Percentiles rank a stretch among this genome's conserved stretches.
Evolutionary conservation across 768 basidiomycete genomes (phyloP).

Genomic region (Paxillus involutus): DNA sequence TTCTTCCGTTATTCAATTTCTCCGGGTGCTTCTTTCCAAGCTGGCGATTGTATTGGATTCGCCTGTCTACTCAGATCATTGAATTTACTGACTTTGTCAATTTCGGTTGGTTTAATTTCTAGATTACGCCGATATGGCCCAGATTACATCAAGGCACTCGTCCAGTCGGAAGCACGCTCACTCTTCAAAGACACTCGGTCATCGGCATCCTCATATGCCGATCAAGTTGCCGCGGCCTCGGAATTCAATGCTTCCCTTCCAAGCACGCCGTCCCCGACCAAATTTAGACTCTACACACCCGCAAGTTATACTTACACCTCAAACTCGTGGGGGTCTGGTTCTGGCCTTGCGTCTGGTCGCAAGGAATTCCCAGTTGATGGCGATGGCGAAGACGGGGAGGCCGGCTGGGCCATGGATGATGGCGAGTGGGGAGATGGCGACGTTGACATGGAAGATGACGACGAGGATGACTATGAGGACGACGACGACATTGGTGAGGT

Average conservation of each 20-base stretch:
- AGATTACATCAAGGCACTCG: slow-evolving; percentile 34
- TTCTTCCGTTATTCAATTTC: slow-evolving; percentile 4
- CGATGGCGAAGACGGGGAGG: slow-evolving; percentile 11
- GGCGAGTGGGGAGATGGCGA: slow-evolving; percentile 26
- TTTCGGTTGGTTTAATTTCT: neutral
- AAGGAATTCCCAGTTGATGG: slow-evolving; percentile 13
- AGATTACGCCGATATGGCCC: slow-evolving; percentile 32
- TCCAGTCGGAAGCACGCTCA: slow-evolving; percentile 26
- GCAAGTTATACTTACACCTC: slow-evolving; percentile 33
- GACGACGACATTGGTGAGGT: slow-evolving; percentile 22
- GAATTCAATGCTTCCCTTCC: neutral
- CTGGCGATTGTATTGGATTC: slow-evolving; percentile 7
- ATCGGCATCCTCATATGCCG: neutral
- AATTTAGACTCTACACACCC: slow-evolving; percentile 32
- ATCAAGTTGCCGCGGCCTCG: neutral
- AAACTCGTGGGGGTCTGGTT: slow-evolving; percentile 16
- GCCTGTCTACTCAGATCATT: slow-evolving; percentile 1
- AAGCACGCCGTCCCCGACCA: slow-evolving; percentile 16
- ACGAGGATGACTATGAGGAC: slow-evolving; percentile 31
- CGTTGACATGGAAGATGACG: slow-evolving; percentile 32
- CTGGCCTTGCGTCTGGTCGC: slow-evolving; percentile 1
- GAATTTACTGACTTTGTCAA: slow-evolving; percentile 3
- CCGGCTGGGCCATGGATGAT: slow-evolving; percentile 21
- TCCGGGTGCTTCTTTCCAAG: neutral
- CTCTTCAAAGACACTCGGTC: slow-evolving; percentile 1